Percentiles rank a stretch among this genome's conserved stretches.
phyloP scores from a whole-genome alignment of 768 basidiomycete species.

The Lentinula lateritia region DNA sequence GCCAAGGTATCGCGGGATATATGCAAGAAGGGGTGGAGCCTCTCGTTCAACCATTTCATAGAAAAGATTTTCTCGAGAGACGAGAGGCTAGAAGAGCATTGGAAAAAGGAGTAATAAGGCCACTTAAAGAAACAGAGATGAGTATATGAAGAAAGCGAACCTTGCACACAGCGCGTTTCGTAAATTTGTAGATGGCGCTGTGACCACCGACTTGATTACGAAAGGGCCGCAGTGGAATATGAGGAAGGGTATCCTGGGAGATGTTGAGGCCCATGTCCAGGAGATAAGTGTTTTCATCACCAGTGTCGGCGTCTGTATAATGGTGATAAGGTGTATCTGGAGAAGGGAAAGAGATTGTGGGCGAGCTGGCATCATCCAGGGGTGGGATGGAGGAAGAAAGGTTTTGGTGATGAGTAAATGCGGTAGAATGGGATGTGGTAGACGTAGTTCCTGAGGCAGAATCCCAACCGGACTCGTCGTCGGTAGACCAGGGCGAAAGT shows the following conservation, averaged over 20 bases:
- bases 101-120: not conserved
- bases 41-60: conserved; percentile 96
- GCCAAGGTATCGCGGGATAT: conserved; percentile 96
- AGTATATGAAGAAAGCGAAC: not conserved
- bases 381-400: conserved; percentile 12
- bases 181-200: conserved; percentile 96
- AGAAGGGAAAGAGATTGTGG: conserved; percentile 6
- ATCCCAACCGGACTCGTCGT: conserved; percentile 76
- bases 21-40: conserved; percentile 86
- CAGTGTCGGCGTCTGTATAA: conserved; percentile 9
- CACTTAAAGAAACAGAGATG: not conserved
- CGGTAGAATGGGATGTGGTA: conserved; percentile 30
- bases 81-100: conserved; percentile 66
- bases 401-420: conserved; percentile 9
- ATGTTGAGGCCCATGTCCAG: conserved; percentile 37
- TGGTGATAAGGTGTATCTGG: conserved; percentile 3
- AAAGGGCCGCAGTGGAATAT: conserved; percentile 92
- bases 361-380: conserved; percentile 12
- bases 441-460: conserved; percentile 61
- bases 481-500: conserved; percentile 66
- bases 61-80: conserved; percentile 94
- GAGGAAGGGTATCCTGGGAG: conserved; percentile 62
- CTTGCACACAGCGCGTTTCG: conserved; percentile 95
- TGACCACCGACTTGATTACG: conserved; percentile 98
- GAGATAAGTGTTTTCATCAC: conserved; percentile 19